A percentile compares a stretch with the other conserved stretches of the same genome.
phyloP scores from a whole-genome alignment of 306 rosid genomes.

The Sophora flavescens region DNA sequence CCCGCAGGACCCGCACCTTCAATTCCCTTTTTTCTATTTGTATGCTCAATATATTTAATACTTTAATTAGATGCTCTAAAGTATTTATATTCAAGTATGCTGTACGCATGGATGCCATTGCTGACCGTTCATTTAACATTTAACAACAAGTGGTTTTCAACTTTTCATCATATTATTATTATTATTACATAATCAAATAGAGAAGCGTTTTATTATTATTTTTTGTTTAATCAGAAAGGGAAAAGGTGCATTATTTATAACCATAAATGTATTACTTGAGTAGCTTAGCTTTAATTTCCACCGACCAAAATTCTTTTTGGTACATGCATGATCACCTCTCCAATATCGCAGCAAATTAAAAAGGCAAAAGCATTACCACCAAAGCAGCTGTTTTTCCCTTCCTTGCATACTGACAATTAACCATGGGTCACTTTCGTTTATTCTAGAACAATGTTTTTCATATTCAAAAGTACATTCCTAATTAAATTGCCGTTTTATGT shows the following conservation, averaged over 20 bases:
- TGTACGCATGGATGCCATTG: conserved; percentile 4
- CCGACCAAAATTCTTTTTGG: conserved; percentile 50
- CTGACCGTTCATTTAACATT: background rate
- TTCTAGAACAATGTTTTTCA: conserved; percentile 21
- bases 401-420: conserved; percentile 39
- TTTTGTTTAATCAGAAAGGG: conserved; percentile 43
- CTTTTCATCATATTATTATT: no score
- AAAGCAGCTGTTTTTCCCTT: conserved; percentile 35
- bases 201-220: background rate
- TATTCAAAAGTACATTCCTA: background rate
- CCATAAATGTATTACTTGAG: conserved; percentile 36
- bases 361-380: conserved; percentile 45
- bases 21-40: conserved; percentile 3
- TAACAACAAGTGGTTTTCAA: conserved; percentile 23
- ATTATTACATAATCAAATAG: conserved; percentile 22
- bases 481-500: background rate
- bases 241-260: conserved; percentile 45
- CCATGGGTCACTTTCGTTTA: background rate
- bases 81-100: background rate
- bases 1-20: no score
- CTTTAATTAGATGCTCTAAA: conserved; percentile 23
- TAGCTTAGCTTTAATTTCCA: conserved; percentile 49
- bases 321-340: conserved; percentile 46
- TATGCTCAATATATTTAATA: background rate
- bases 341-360: conserved; percentile 24